A percentile compares a stretch with the other conserved stretches of the same genome.
These are phyloP conservation scores for Takakia lepidozioides DNA, from an alignment of 225 moss, liverwort and hornwort genomes.

Conservation along the genomic window DNA sequence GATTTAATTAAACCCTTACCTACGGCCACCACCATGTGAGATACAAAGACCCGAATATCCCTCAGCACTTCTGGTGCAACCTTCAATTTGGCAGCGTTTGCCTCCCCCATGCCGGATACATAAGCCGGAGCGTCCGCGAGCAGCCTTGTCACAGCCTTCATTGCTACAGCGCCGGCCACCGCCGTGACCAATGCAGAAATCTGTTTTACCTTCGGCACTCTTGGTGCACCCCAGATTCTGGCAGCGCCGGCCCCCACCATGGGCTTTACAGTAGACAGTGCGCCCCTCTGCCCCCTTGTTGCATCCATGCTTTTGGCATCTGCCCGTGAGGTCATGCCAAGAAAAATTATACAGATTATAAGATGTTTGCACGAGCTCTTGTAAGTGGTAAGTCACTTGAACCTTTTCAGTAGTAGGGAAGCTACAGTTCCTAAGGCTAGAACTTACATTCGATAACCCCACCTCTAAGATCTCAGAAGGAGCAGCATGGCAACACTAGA, in stretches of 20 bases:
- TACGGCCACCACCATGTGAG: slow-evolving; percentile 92
- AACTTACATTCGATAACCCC: too few species aligned
- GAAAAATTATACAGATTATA: too few species aligned
- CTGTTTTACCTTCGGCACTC: slow-evolving; percentile 97
- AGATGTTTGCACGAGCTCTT: too few species aligned
- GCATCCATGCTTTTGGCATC: slow-evolving; percentile 97
- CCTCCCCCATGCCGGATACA: slow-evolving; percentile 99
- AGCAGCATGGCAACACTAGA: too few species aligned
- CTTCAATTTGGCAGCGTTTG: slow-evolving; percentile 80
- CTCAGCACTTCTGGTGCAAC: slow-evolving; percentile 97
- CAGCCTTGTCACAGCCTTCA: slow-evolving; percentile 90
- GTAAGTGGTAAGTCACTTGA: too few species aligned
- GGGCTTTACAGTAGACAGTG: slow-evolving; percentile 97
- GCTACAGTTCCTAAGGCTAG: too few species aligned
- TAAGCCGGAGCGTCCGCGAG: slow-evolving; percentile 94
- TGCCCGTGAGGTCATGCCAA: slow-evolving; percentile 44
- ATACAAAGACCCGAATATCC: slow-evolving; percentile 94
- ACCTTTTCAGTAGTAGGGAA: too few species aligned
- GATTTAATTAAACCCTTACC: slow-evolving; percentile 27
- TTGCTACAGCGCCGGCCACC: slow-evolving; percentile 90
- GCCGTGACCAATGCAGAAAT: slow-evolving; percentile 93
- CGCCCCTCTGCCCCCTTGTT: slow-evolving; percentile 98
- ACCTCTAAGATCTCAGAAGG: too few species aligned
- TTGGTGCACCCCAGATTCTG: slow-evolving; percentile 95
- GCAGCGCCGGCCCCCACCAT: slow-evolving; percentile 93